Base-by-base conservation (phyloP, 2,329 filamentous ascomycete genomes). In the Sporothrix brunneoviolacea region DNA sequence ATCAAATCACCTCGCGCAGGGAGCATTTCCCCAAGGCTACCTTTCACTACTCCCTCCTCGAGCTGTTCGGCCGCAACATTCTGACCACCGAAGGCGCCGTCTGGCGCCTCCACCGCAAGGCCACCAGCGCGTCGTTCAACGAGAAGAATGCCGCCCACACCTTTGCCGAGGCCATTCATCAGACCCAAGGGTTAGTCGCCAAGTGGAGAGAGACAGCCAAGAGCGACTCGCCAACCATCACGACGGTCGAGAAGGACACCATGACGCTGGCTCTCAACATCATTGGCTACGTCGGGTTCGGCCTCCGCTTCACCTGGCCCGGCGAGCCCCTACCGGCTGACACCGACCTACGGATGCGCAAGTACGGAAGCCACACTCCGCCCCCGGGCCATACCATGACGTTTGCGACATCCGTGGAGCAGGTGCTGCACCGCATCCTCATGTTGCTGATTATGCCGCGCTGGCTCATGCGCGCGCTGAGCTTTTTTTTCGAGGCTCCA, bases 51-150 rank as follows among this genome's bases (percentile, higher is more conserved):
- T 64, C 64, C 16, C 69, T 78, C 13, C 68, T 87, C 27, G 74
- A 81, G 41, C 69, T 85, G 19, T 91, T 84, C 62, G 86, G 87
- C 32, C 74, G 80, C 50, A 91, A 88, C 61, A 75, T 91, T 2
- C 67, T 91, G 19, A 80, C 80, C 0, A 81, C 83, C 2, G 86
- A 91, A 64, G 86, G 86, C 1, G 62, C 70, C 1, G 66, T 76
- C 24, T 91, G 86, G 87, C 81, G 82, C 28, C 74, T 79, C 65
- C 86, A 91, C 63, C 78, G 86, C 54, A 88, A 86, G 66, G 76
- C 83, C 38, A 84, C 82, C 1, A 79, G 82, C 24, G 80, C 85
- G 0, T 80, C 80, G 4, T 91, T 91, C 65, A 88, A 84, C 51
- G 87, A 91, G 68, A 82, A 77, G 67, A 91, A 88, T 64, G 83